Conservation (phyloP, 2,329 filamentous ascomycete genomes). For the Sclerotinia subarctica region DNA sequence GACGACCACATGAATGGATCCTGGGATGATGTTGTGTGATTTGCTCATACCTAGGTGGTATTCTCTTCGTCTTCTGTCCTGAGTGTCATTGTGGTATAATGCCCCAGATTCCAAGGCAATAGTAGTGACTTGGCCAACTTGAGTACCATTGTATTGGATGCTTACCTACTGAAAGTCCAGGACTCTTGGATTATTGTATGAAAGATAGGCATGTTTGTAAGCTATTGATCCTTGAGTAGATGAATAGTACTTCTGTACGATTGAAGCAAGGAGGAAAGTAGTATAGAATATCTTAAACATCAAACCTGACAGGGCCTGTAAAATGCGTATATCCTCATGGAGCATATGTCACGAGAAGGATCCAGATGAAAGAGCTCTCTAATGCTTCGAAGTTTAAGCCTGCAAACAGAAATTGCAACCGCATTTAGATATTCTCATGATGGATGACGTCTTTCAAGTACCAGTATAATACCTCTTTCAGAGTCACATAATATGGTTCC, state of each 20-base stretch:
- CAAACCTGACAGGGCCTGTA: not conserved
- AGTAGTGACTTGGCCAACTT: not conserved
- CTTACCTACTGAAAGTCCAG: not conserved
- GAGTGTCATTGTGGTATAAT: not conserved
- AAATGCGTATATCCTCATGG: not conserved
- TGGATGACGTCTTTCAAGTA: not conserved
- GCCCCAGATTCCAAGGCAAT: not conserved
- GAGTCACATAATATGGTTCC: too few species aligned
- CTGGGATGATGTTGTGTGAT: not conserved
- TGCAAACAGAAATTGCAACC: conserved; percentile 2
- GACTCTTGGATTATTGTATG: not conserved
- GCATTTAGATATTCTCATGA: not conserved
- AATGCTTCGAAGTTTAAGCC: not conserved
- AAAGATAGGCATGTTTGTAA: not conserved
- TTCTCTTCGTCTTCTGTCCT: not conserved
- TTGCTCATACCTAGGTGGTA: not conserved
- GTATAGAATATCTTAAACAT: not conserved
- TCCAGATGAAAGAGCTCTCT: not conserved
- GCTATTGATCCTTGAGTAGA: not conserved
- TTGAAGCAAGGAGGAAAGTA: not conserved
- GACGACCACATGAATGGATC: not conserved
- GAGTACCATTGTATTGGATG: not conserved
- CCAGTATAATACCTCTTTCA: too few species aligned
- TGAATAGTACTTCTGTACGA: not conserved
- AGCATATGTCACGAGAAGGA: not conserved